phyloP scores from a whole-genome alignment of 2,329 filamentous ascomycete species.

The Dothideomycetes sp. region DNA sequence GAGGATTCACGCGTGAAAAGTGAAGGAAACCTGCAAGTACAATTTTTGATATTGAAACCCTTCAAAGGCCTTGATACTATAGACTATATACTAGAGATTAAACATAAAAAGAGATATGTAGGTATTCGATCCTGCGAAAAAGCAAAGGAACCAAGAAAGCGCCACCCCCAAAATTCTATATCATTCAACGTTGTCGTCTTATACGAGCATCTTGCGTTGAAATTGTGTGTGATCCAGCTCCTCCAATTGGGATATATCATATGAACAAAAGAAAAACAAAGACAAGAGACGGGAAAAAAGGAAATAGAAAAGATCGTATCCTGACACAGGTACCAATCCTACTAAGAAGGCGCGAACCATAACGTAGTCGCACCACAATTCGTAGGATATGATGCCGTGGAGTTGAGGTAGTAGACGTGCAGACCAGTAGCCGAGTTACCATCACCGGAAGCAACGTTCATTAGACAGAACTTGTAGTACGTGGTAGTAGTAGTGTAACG shows the following conservation, averaged over 20 bases:
- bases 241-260: not conserved
- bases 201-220: not conserved
- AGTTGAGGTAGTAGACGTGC: conserved; percentile 10
- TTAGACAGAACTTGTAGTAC: conserved; percentile 12
- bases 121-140: no score
- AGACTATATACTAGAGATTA: conserved; percentile 11
- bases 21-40: no score
- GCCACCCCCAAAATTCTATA: no score
- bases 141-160: no score
- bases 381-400: not conserved
- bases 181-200: not conserved
- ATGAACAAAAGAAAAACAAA: not conserved
- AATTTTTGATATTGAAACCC: no score
- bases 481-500: conserved; percentile 1
- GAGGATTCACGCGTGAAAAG: no score
- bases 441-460: conserved; percentile 1
- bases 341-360: conserved; percentile 11
- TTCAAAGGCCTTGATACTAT: no score
- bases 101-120: no score
- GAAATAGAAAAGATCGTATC: no score
- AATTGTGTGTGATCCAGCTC: not conserved
- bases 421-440: conserved; percentile 6
- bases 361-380: conserved; percentile 2
- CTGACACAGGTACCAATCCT: no score
- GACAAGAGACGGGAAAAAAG: not conserved